A percentile compares a stretch with the other conserved stretches of the same genome.
Evolutionary conservation across 352 stramenopile species (phyloP).

Genomic region (Globisporangium megalacanthum): DNA sequence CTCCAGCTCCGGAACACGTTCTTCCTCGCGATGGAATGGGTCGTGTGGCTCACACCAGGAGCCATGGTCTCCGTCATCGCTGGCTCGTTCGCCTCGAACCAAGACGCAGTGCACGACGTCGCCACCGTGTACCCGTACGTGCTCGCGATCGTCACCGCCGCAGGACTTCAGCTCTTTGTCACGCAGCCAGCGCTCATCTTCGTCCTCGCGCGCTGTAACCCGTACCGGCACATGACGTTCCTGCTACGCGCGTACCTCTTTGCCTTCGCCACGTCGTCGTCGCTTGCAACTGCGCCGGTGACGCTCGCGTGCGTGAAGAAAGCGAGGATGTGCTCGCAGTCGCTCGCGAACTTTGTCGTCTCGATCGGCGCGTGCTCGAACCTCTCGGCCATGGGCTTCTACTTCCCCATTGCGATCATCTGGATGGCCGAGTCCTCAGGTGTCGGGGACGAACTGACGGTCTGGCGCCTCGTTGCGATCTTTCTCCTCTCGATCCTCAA

Average conservation of each 20-base stretch:
- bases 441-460: constrained; percentile 43
- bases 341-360: constrained; percentile 69
- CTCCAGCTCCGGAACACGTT: constrained; percentile 69
- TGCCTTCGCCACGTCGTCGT: constrained; percentile 60
- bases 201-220: constrained; percentile 53
- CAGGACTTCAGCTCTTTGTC: constrained; percentile 41
- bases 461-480: constrained; percentile 36
- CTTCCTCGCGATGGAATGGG: constrained; percentile 64
- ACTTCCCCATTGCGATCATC: constrained; percentile 55
- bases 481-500: constrained; percentile 54
- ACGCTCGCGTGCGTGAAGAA: constrained; percentile 61
- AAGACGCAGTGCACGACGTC: constrained; percentile 29
- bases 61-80: constrained; percentile 64
- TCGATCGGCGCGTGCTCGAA: constrained; percentile 64
- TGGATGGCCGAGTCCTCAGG: constrained; percentile 61
- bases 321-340: constrained; percentile 55
- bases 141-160: constrained; percentile 29
- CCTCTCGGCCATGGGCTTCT: constrained; percentile 48
- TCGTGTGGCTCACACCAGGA: constrained; percentile 58
- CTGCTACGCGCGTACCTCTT: constrained; percentile 68
- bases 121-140: constrained; percentile 51
- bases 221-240: constrained; percentile 58
- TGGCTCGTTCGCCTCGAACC: constrained; percentile 52
- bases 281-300: constrained; percentile 55
- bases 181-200: constrained; percentile 64